Evolutionary conservation across 345 rosid species (phyloP).

Genomic region (Brassica cretica): DNA sequence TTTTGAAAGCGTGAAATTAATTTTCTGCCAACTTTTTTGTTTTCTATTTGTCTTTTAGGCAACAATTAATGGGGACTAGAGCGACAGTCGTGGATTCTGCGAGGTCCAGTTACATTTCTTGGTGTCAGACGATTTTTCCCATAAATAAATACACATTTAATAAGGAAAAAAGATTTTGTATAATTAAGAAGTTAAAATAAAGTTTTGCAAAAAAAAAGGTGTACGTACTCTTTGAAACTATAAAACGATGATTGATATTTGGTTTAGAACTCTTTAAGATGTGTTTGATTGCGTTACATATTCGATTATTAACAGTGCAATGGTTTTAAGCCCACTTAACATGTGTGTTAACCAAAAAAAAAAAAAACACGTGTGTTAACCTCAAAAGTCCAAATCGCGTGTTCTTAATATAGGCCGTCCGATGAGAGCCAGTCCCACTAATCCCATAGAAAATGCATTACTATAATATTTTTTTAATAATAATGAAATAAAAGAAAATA

Average conservation of each 20-base stretch:
- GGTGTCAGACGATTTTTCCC: slow-evolving; percentile 16
- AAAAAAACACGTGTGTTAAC: slow-evolving; percentile 21
- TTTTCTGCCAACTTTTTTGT: slow-evolving; percentile 8
- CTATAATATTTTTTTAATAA: neutral
- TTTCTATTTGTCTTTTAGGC: slow-evolving; percentile 19
- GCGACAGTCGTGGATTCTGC: slow-evolving; percentile 41
- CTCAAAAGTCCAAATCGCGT: slow-evolving; percentile 2
- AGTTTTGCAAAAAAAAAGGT: neutral
- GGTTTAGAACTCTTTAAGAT: neutral
- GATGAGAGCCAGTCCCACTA: slow-evolving; percentile 1
- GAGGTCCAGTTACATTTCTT: slow-evolving; percentile 41
- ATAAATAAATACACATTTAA: neutral
- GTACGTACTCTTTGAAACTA: neutral
- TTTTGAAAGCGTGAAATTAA: slow-evolving; percentile 15
- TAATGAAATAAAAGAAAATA: neutral
- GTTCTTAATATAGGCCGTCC: slow-evolving; percentile 18
- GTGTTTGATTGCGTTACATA: neutral
- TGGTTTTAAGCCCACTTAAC: slow-evolving; percentile 5
- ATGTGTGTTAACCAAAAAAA: slow-evolving; percentile 23
- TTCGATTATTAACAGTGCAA: neutral
- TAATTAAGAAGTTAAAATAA: neutral
- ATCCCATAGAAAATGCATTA: neutral
- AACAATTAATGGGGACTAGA: slow-evolving; percentile 30
- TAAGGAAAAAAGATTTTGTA: neutral
- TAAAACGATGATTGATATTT: neutral